Evolutionary conservation across 2,329 filamentous ascomycete species (phyloP).

Genomic region (Claviceps maximensis): DNA sequence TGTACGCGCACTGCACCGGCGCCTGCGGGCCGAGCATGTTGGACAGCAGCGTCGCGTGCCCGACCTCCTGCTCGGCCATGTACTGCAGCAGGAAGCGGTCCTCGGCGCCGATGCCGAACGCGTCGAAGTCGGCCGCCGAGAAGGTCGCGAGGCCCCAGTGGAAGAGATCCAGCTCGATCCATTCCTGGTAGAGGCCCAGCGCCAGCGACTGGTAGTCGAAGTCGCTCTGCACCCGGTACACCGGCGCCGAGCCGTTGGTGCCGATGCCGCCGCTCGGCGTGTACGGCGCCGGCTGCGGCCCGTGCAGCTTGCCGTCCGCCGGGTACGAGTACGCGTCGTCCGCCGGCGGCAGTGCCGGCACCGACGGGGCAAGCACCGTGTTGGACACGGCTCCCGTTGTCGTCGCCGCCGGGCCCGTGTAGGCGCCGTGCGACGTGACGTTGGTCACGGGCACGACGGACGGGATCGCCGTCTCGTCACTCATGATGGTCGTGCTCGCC

Average conservation of each 20-base stretch:
- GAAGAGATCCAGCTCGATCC: slow-evolving; percentile 75
- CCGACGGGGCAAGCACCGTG: slow-evolving; percentile 39
- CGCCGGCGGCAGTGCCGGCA: slow-evolving; percentile 44
- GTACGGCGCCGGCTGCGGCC: slow-evolving; percentile 58
- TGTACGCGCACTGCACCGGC: slow-evolving; percentile 64
- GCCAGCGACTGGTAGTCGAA: slow-evolving; percentile 72
- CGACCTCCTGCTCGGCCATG: slow-evolving; percentile 66
- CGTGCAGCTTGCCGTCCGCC: slow-evolving; percentile 53
- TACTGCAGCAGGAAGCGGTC: slow-evolving; percentile 59
- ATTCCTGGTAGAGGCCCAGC: slow-evolving; percentile 68
- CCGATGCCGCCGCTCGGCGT: slow-evolving; percentile 60
- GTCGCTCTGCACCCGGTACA: slow-evolving; percentile 67
- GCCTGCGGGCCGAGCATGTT: slow-evolving; percentile 64
- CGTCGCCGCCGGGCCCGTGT: slow-evolving; percentile 46
- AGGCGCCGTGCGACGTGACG: slow-evolving; percentile 56
- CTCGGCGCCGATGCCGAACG: slow-evolving; percentile 52
- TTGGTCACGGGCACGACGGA: slow-evolving; percentile 31
- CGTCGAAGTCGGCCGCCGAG: slow-evolving; percentile 54
- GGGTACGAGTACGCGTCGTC: slow-evolving; percentile 57
- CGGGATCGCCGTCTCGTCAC: neutral
- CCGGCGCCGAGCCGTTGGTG: slow-evolving; percentile 62
- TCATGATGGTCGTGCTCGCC: neutral
- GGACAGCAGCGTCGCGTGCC: slow-evolving; percentile 62
- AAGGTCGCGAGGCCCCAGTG: slow-evolving; percentile 61
- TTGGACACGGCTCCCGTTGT: slow-evolving; percentile 57